Evolutionary conservation across 306 rosid species (phyloP).

Genomic region (Lotus japonicus): DNA sequence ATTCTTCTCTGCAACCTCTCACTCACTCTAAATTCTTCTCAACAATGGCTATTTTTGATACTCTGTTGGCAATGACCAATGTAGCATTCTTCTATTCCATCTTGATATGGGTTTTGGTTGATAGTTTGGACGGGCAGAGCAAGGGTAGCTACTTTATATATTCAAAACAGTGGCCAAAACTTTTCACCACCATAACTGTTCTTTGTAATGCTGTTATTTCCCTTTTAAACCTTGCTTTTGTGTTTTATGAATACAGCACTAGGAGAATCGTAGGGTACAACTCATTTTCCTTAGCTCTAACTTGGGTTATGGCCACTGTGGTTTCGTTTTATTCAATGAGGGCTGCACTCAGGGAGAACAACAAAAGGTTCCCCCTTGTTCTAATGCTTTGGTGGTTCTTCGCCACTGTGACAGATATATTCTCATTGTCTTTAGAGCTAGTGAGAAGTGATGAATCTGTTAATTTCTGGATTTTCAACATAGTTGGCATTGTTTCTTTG

Average conservation of each 20-base stretch:
- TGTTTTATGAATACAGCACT: constrained; percentile 26
- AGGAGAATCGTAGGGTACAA: constrained; percentile 13
- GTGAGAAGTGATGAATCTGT: constrained; percentile 18
- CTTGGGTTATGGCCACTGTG: constrained; percentile 57
- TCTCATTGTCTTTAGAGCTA: constrained; percentile 29
- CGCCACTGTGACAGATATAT: constrained; percentile 18
- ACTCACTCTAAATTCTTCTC: too few species aligned
- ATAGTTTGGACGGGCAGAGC: constrained; percentile 34
- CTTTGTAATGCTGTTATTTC: constrained; percentile 33
- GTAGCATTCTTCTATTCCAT: constrained; percentile 44
- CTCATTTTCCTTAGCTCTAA: constrained; percentile 31
- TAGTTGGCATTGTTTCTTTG: constrained; percentile 41
- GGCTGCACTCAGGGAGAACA: constrained; percentile 1
- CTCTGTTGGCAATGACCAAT: constrained; percentile 31
- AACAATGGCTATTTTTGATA: constrained; percentile 25
- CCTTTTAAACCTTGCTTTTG: constrained; percentile 35
- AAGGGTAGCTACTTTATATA: not conserved
- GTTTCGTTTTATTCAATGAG: constrained; percentile 38
- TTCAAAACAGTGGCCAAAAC: constrained; percentile 1
- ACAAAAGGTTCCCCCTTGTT: constrained; percentile 48
- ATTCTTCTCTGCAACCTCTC: too few species aligned
- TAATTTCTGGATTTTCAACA: constrained; percentile 27
- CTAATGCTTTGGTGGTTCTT: constrained; percentile 67
- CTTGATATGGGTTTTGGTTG: constrained; percentile 47
- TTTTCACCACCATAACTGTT: constrained; percentile 24